Conservation (phyloP, 2,329 filamentous ascomycete genomes). For the Fusarium sp. region DNA sequence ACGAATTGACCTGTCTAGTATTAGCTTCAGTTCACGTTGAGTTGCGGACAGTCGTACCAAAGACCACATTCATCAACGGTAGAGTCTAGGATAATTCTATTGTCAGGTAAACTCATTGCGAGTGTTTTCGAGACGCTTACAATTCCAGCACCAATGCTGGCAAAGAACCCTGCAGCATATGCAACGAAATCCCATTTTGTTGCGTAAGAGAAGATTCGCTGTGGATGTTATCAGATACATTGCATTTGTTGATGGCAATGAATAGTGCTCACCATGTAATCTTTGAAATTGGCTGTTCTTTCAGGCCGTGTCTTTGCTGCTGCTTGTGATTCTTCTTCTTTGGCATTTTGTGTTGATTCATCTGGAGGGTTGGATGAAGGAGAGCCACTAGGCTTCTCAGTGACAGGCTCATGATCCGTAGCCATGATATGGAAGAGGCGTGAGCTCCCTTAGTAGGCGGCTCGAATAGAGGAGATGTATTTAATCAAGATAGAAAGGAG, state of each 20-base stretch:
- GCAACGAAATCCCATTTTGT: constrained; percentile 63
- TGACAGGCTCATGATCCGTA: constrained; percentile 18
- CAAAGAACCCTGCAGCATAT: constrained; percentile 58
- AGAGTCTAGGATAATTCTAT: constrained; percentile 52
- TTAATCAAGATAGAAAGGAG: background rate
- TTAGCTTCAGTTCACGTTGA: background rate
- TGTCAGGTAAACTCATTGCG: background rate
- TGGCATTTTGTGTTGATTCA: constrained; percentile 3
- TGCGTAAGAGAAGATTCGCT: constrained; percentile 66
- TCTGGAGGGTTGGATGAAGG: constrained; percentile 13
- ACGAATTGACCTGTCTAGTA: constrained; percentile 54
- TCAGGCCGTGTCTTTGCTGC: constrained; percentile 55
- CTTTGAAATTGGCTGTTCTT: constrained; percentile 57
- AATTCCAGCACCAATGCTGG: constrained; percentile 63
- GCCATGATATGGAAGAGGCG: constrained; percentile 24
- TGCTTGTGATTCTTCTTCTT: constrained; percentile 45
- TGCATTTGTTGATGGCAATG: background rate
- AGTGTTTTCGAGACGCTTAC: background rate
- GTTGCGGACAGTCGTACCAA: constrained; percentile 54
- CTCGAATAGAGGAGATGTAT: background rate
- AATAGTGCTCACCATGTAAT: constrained; percentile 54
- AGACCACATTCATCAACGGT: constrained; percentile 69
- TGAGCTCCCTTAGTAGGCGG: constrained; percentile 1
- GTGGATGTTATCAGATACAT: background rate
- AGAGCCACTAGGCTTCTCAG: constrained; percentile 28